These are phyloP conservation scores for Dionaea muscipula DNA, from an alignment of 179 eudicot species.

Conservation along the genomic window DNA sequence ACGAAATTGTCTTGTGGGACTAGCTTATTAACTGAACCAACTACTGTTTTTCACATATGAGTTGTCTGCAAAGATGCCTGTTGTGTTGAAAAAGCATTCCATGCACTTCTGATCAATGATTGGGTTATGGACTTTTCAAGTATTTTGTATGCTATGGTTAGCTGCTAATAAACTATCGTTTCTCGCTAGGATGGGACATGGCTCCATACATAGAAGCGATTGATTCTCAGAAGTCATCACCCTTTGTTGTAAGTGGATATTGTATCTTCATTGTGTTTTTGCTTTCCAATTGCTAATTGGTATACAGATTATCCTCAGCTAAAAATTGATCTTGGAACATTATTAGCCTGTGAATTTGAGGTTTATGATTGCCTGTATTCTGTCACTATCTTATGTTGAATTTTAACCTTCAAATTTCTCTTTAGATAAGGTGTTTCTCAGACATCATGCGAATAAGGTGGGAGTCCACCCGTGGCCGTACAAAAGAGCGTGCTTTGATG, in stretches of 20 bases:
- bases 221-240: constrained; percentile 67
- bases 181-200: constrained; percentile 71
- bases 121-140: no score
- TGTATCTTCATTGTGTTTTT: constrained; percentile 1
- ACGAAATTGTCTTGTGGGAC: no score
- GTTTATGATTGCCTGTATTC: no score
- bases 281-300: not conserved
- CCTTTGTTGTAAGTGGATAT: constrained; percentile 49
- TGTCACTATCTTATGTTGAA: not conserved
- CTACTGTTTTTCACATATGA: no score
- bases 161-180: constrained; percentile 12
- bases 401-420: not conserved
- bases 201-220: constrained; percentile 92
- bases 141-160: not conserved
- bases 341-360: no score
- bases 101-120: no score
- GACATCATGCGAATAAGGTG: constrained; percentile 72
- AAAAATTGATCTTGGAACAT: no score
- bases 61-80: no score
- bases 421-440: constrained; percentile 55
- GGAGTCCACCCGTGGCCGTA: constrained; percentile 87
- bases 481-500: constrained; percentile 83
- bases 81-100: no score
- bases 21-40: no score
- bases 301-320: no score